Base-by-base conservation (phyloP, 768 basidiomycete genomes). In the Lactarius hengduanensis region DNA sequence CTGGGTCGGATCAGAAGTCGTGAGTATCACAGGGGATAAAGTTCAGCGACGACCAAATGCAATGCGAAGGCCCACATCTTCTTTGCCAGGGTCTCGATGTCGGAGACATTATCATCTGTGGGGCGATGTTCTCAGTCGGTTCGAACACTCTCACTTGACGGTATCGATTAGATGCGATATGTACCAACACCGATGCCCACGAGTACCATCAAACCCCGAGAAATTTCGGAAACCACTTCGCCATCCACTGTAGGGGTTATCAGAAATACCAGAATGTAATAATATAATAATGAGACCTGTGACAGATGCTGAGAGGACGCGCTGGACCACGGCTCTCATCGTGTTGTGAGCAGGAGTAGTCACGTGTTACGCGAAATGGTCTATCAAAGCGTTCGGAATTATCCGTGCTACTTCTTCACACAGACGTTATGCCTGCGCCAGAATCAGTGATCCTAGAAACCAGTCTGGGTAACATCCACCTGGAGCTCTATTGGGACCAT, bases 401-500 rank as follows among this genome's bases (percentile, higher is more conserved):
- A 20, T 55, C 38, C 53, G 18, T 40, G n/a, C 3, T 38, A 9
- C 38, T 26, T 15, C n/a, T 40, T 22, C 36, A n/a, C 16, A 34
- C 20, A 30, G 30, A 40, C 11, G n/a, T 7, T 38, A 65, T 69
- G 68, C 61, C 65, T 28, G 43, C 61, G 10, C 50, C 65, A 69
- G 84, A 84, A 57, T 86, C 89, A 40, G 90, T 93, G 20, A 82
- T 90, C 40, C 77, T 94, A 26, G 89, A 92, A 77, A 96, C 93
- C 20, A 93, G 80, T 73, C 74, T 96, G 75, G 93, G 93, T n/a
- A 86, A 94, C 69, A 78, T 98, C 58, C 87, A 91, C 70, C 80
- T 98, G 2, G 96, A 98, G 77, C 82, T 98, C 28, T 98, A 98
- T 78, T 94, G 90, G 87, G 79, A 92, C 45, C 94, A 97, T 76